A percentile compares a stretch with the other conserved stretches of the same genome.
These are phyloP conservation scores for Vicia faba DNA, from an alignment of 306 rosid species.

Conservation along the genomic window DNA sequence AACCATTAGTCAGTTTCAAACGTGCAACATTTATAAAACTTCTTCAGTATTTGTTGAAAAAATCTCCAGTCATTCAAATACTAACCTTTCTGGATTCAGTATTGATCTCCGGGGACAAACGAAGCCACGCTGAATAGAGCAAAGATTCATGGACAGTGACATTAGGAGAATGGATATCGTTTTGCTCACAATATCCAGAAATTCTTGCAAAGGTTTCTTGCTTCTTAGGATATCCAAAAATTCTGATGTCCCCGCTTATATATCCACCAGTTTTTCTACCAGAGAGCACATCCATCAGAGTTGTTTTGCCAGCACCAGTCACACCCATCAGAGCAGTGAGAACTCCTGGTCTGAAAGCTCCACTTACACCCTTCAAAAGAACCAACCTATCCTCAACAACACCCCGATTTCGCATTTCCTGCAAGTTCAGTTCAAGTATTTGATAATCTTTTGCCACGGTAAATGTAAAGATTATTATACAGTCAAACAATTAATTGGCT, in stretches of 20 bases:
- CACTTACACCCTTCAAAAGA: constrained; percentile 77
- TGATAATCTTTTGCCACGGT: not conserved
- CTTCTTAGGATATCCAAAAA: constrained; percentile 85
- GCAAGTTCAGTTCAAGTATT: constrained; percentile 7
- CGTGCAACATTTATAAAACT: not conserved
- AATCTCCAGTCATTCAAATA: not conserved
- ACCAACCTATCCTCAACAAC: constrained; percentile 64
- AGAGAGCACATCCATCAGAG: constrained; percentile 90
- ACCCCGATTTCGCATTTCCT: constrained; percentile 77
- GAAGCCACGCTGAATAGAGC: constrained; percentile 66
- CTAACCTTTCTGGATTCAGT: constrained; percentile 58
- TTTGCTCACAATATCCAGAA: constrained; percentile 92
- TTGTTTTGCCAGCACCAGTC: constrained; percentile 95
- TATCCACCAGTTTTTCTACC: constrained; percentile 92
- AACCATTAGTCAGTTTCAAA: constrained; percentile 23
- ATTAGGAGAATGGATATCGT: constrained; percentile 82
- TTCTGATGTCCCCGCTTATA: constrained; percentile 66
- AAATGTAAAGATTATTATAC: not conserved
- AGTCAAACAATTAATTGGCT: not conserved
- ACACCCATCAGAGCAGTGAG: constrained; percentile 95
- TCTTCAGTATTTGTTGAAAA: not conserved
- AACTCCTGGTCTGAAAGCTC: constrained; percentile 89
- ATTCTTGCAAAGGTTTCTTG: constrained; percentile 90
- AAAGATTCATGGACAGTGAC: constrained; percentile 64
- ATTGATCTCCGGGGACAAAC: constrained; percentile 54